Evolutionary conservation across 441 rosid genomes (phyloP).

Genomic region (Croton laevigatus): DNA sequence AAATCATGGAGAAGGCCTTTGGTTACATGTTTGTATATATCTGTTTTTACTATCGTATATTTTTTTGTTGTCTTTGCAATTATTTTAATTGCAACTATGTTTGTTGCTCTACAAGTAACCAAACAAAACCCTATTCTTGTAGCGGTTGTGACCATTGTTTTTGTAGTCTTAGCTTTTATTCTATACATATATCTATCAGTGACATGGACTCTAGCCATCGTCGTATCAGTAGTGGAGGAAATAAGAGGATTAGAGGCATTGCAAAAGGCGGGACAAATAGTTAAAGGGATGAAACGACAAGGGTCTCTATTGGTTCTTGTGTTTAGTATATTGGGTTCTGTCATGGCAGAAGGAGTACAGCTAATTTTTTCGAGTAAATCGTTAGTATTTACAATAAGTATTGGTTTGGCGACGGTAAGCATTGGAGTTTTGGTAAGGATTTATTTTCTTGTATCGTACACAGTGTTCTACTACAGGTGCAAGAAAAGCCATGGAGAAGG

Average conservation of each 20-base stretch:
- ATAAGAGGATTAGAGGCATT: slow-evolving; percentile 50
- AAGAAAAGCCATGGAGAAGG: not conserved
- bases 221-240: slow-evolving; percentile 50
- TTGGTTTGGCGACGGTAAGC: not conserved
- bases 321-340: slow-evolving; percentile 9
- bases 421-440: not conserved
- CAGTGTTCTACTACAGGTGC: not conserved
- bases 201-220: slow-evolving; percentile 41
- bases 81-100: not conserved
- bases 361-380: not conserved
- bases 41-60: slow-evolving; percentile 32
- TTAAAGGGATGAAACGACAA: slow-evolving; percentile 38
- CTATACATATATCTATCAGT: slow-evolving; percentile 33
- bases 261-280: slow-evolving; percentile 49
- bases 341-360: slow-evolving; percentile 13
- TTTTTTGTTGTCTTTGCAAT: slow-evolving; percentile 17
- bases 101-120: slow-evolving; percentile 15
- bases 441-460: not conserved
- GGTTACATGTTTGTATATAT: slow-evolving; percentile 33
- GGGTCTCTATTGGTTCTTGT: slow-evolving; percentile 43
- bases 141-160: slow-evolving; percentile 11
- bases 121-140: not conserved
- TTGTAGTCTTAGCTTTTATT: slow-evolving; percentile 19
- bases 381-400: not conserved
- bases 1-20: slow-evolving; percentile 38